Evolutionary conservation across 257 asterid species (phyloP).

Genomic region (Solanum appendiculatum): DNA sequence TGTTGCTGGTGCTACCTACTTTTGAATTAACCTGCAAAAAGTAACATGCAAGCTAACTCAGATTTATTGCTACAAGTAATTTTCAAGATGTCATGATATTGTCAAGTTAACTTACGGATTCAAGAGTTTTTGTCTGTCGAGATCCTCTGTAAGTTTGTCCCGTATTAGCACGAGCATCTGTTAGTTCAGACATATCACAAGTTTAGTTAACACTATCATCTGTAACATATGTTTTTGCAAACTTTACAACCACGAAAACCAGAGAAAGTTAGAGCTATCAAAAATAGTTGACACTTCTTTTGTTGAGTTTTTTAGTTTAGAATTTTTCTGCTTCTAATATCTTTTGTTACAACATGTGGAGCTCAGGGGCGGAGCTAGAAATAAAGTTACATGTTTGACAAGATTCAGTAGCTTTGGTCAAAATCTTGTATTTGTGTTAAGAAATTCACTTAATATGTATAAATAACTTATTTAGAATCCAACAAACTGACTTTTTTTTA

Average conservation of each 20-base stretch:
- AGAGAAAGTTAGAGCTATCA: neutral
- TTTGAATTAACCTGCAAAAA: conserved; percentile 36
- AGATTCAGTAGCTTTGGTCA: neutral
- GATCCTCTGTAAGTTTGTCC: conserved; percentile 43
- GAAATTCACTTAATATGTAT: neutral
- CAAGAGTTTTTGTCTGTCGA: conserved; percentile 34
- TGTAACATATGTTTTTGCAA: neutral
- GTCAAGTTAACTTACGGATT: conserved; percentile 43
- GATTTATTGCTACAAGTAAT: neutral
- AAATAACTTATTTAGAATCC: neutral
- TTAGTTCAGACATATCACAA: neutral
- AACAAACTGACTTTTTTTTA: rapidly evolving
- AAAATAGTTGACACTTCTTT: neutral
- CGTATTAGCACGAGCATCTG: conserved; percentile 41
- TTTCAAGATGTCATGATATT: neutral
- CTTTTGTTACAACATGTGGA: neutral
- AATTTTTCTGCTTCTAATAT: neutral
- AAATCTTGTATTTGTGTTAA: neutral
- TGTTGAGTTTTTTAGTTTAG: neutral
- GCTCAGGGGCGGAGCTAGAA: neutral
- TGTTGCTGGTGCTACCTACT: conserved; percentile 20
- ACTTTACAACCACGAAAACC: neutral
- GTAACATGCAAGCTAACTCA: neutral
- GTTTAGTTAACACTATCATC: neutral
- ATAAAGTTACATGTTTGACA: neutral